Evolutionary conservation across 371 early-diverging fungal genomes (phyloP), one percentile per base, ranked within the genome.

Genomic region (Mucor mucedo): DNA sequence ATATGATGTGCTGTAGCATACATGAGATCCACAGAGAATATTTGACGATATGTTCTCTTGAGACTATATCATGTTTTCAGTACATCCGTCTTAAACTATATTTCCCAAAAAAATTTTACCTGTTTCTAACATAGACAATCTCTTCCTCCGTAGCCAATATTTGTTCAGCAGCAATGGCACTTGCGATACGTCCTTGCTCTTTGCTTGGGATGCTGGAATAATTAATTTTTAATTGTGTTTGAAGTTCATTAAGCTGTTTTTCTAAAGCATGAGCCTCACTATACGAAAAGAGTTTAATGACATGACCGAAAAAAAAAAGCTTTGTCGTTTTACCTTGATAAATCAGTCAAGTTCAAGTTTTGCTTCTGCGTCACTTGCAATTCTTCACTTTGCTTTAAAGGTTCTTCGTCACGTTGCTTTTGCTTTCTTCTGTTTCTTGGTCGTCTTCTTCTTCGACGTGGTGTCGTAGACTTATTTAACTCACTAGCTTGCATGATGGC

Each of bases 211-310:
- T 69, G 56, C 63, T 74, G 14, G 75, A 71, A 58, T 74, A 64
- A 35, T 76, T 79, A 16, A 73, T 67, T 50, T 71, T 78, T 21
- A 78, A 59, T 39, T 82, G 82, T 13, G 69, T 73, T 49, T 78
- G 82, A 14, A 82, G 60, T 45, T 76, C 76, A 27, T 52, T 62
- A 27, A 82, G 58, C 50, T 82, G 83, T 52, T 76, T 77, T 57
- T 82, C 83, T 50, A 82, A 62, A 13, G 83, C 83, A 59, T 73
- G 69, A 10, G 83, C 78, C 54, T 82, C 83, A 42, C 83, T 82
- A 52, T 53, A 47, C 10, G 21, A 40, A 28, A 10, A 13, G n/a
- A 44, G 14, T 57, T 30, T 10, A 35, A 35, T 2, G 2, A 44
- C n/a, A 44, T 14, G 44, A 2, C 10, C 35, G 5, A 44, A 44